Conservation (phyloP, 495 filamentous ascomycete genomes). For the Podospora tetraspora region DNA sequence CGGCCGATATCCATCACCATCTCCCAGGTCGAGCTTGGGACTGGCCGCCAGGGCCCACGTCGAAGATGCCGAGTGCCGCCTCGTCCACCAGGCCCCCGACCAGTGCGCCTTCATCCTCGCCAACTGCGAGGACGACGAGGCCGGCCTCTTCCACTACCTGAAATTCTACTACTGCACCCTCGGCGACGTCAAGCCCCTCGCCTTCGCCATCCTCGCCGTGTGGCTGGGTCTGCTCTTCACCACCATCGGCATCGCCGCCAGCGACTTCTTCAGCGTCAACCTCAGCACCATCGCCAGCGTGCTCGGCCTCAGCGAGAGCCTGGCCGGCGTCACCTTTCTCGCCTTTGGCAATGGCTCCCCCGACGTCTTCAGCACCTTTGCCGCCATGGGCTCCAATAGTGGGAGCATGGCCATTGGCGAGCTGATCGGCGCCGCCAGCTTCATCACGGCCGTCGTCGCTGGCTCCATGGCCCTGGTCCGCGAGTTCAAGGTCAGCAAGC, state of each 20-base stretch:
- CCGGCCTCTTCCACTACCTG: slow-evolving; percentile 84
- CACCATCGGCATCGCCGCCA: slow-evolving; percentile 97
- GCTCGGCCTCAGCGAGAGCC: slow-evolving; percentile 88
- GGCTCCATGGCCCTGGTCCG: slow-evolving; percentile 96
- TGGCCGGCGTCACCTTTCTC: slow-evolving; percentile 94
- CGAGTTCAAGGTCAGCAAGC: slow-evolving; percentile 83
- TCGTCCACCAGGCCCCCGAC: slow-evolving; percentile 69
- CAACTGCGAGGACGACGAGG: slow-evolving; percentile 85
- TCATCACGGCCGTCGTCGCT: slow-evolving; percentile 94
- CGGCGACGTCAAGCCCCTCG: slow-evolving; percentile 62
- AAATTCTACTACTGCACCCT: slow-evolving; percentile 86
- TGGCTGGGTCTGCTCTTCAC: slow-evolving; percentile 94
- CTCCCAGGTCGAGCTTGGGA: background rate
- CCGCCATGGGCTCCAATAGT: slow-evolving; percentile 93
- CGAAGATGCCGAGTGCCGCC: slow-evolving; percentile 58
- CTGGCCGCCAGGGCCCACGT: slow-evolving; percentile 11
- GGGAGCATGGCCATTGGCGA: slow-evolving; percentile 95
- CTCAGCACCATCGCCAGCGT: slow-evolving; percentile 84
- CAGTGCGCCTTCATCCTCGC: slow-evolving; percentile 80
- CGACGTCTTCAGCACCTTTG: slow-evolving; percentile 97
- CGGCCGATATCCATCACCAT: background rate
- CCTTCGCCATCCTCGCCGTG: slow-evolving; percentile 66
- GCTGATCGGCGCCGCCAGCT: slow-evolving; percentile 88
- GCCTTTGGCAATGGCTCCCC: slow-evolving; percentile 99
- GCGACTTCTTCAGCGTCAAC: slow-evolving; percentile 97